Evolutionary conservation across 2,329 filamentous ascomycete genomes (phyloP).

Genomic region (Botrytis tulipae): DNA sequence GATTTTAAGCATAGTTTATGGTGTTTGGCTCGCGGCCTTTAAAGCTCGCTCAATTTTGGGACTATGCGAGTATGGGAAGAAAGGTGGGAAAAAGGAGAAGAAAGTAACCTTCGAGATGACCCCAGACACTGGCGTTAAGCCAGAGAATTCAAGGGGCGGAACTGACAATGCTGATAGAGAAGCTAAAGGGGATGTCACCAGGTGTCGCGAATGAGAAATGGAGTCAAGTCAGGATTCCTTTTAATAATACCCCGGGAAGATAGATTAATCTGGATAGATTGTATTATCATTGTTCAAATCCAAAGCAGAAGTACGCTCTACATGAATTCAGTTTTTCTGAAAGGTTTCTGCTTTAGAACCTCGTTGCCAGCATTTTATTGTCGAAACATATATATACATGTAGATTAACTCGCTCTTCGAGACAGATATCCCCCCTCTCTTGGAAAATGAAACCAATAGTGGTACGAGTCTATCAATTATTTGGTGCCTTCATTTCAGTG

Average conservation of each 20-base stretch:
- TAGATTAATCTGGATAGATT: not conserved
- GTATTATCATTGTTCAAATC: not conserved
- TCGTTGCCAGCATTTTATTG: not conserved
- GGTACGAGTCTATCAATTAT: not conserved
- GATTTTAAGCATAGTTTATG: slow-evolving; percentile 28
- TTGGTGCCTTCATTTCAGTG: not conserved
- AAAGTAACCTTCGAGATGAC: slow-evolving; percentile 13
- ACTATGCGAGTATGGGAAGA: not conserved
- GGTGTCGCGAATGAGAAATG: not conserved
- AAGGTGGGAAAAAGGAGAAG: not conserved
- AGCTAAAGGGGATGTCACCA: not conserved
- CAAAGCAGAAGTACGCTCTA: not conserved
- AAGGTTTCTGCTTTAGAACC: not conserved
- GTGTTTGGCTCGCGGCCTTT: not conserved
- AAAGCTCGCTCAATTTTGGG: not conserved
- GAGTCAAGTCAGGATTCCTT: not conserved
- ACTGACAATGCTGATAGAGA: not conserved
- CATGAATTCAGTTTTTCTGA: not conserved
- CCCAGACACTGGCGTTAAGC: not conserved
- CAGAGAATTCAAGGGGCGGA: not conserved
- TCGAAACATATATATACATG: not conserved
- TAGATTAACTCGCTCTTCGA: not conserved
- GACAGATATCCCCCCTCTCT: not conserved
- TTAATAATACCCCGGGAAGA: slow-evolving; percentile 1
- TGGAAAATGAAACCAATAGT: too few species aligned